phyloP scores from a whole-genome alignment of 345 rosid genomes.

The Orychophragmus violaceus region DNA sequence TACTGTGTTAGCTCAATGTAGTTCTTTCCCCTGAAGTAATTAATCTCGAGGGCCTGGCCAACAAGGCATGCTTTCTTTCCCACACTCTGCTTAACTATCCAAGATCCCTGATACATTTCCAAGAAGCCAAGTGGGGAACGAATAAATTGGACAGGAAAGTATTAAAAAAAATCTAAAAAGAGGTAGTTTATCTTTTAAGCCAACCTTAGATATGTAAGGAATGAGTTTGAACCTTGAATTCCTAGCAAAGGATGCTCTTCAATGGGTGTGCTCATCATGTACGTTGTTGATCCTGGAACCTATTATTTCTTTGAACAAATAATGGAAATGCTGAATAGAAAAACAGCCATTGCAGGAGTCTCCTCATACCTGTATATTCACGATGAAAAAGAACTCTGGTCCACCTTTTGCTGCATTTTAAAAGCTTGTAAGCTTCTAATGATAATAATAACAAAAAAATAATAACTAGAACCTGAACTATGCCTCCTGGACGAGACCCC shows the following conservation, averaged over 20 bases:
- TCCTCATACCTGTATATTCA: conserved; percentile 71
- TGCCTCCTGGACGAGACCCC: conserved; percentile 79
- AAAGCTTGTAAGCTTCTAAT: conserved; percentile 9
- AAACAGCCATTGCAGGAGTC: neutral
- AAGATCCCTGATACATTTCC: conserved; percentile 96
- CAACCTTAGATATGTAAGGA: conserved; percentile 92
- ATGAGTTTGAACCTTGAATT: conserved; percentile 97
- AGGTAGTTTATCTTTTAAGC: no score
- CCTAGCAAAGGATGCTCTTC: conserved; percentile 82
- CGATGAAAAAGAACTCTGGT: conserved; percentile 78
- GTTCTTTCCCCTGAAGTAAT: conserved; percentile 83
- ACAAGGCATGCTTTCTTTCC: conserved; percentile 93
- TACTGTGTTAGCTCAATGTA: conserved; percentile 95
- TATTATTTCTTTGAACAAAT: conserved; percentile 25
- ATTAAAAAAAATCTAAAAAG: neutral
- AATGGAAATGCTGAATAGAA: neutral
- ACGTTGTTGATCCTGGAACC: conserved; percentile 91
- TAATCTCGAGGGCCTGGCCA: conserved; percentile 91
- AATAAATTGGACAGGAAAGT: neutral
- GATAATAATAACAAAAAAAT: neutral
- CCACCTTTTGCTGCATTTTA: conserved; percentile 77
- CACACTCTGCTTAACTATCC: conserved; percentile 97
- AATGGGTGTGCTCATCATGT: conserved; percentile 80
- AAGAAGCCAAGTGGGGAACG: neutral
- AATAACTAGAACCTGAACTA: conserved; percentile 55